Percentiles rank a stretch among this genome's conserved stretches.
Evolutionary conservation across 2,329 filamentous ascomycete species (phyloP).

Genomic region (Trichoderma atroviride): DNA sequence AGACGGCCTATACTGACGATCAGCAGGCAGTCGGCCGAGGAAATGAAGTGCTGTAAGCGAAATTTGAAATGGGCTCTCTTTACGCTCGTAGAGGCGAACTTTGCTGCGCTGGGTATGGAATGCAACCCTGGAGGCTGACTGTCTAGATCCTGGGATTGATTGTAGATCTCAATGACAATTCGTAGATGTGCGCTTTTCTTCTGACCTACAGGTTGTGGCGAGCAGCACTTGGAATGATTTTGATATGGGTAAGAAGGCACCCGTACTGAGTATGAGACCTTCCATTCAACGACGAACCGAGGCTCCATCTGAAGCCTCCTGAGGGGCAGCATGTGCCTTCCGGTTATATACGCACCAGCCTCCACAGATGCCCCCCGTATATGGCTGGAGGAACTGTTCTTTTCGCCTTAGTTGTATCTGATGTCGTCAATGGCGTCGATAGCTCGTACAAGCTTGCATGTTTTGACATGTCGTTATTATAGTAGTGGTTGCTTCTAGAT

Average conservation of each 20-base stretch:
- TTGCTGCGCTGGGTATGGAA: background rate
- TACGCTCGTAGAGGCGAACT: background rate
- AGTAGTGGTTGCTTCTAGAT: background rate
- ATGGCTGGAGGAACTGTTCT: background rate
- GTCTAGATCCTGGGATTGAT: background rate
- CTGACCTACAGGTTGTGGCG: background rate
- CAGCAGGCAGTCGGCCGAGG: background rate
- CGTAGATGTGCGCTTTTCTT: background rate
- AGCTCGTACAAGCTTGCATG: background rate
- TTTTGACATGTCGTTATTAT: conserved; percentile 4
- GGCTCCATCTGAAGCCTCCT: background rate
- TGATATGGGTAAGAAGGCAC: background rate
- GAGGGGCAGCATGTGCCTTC: conserved; percentile 10
- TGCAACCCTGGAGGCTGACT: background rate
- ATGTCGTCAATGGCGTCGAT: conserved; percentile 20
- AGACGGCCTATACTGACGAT: background rate
- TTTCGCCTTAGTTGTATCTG: background rate
- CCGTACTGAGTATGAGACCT: background rate
- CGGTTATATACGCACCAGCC: background rate
- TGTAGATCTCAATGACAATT: background rate
- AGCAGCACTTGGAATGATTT: background rate
- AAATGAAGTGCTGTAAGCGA: conserved; percentile 10
- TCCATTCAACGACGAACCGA: background rate
- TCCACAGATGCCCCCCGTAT: background rate
- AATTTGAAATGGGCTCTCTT: background rate